Percentiles rank a stretch among this genome's conserved stretches.
Conservation (phyloP, 768 basidiomycete genomes). For the Erythrobasidium yunnanense region DNA sequence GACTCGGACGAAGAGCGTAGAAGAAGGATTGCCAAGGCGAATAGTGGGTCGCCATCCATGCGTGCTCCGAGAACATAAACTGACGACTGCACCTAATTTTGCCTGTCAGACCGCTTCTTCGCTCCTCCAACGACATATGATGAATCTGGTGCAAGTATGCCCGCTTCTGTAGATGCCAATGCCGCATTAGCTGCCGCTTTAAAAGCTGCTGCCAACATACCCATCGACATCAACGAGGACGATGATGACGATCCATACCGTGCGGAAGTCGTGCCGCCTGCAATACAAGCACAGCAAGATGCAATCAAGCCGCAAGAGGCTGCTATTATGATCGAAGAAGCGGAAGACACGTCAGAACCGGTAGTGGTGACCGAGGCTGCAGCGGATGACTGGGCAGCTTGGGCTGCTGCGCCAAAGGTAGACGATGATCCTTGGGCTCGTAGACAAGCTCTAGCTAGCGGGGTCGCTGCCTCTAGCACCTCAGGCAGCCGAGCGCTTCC, state of each 20-base stretch:
- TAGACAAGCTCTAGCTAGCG: slow-evolving; percentile 23
- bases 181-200: background rate
- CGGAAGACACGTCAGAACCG: background rate
- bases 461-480: background rate
- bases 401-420: background rate
- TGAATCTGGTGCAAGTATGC: background rate
- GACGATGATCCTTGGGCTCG: slow-evolving; percentile 19
- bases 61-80: background rate
- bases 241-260: background rate
- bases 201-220: slow-evolving; percentile 5
- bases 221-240: background rate
- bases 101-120: slow-evolving; percentile 15
- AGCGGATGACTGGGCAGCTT: slow-evolving; percentile 19
- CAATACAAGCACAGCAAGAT: too few species aligned
- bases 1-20: slow-evolving; percentile 19
- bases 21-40: slow-evolving; percentile 18
- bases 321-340: too few species aligned
- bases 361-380: background rate
- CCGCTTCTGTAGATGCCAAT: slow-evolving; percentile 10
- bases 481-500: too few species aligned
- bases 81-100: background rate
- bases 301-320: too few species aligned
- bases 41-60: background rate
- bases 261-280: background rate
- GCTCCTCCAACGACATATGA: slow-evolving; percentile 30